phyloP scores from a whole-genome alignment of 169 alveolate genomes.

The Cryptosporidium viatorum region DNA sequence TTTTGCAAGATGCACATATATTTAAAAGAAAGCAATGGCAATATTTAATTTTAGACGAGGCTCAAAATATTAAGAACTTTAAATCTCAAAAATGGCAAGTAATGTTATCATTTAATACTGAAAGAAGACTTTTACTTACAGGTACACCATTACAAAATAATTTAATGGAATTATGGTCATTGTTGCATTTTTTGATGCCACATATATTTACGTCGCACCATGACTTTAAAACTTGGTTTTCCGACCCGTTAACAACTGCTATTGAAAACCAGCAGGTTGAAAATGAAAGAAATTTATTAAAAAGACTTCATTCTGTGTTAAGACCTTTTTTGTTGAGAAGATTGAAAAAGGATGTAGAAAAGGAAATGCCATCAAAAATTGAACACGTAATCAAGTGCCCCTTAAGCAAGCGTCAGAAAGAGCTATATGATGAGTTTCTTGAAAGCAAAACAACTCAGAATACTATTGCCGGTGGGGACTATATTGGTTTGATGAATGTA shows the following conservation, averaged over 20 bases:
- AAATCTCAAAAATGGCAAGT: slow-evolving; percentile 98
- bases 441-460: slow-evolving; percentile 83
- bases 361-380: slow-evolving; percentile 97
- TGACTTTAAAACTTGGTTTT: slow-evolving; percentile 96
- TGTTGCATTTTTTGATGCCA: slow-evolving; percentile 98
- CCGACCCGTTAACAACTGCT: slow-evolving; percentile 93
- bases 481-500: slow-evolving; percentile 95
- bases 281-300: slow-evolving; percentile 80
- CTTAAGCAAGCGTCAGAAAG: slow-evolving; percentile 91
- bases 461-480: slow-evolving; percentile 87
- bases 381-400: slow-evolving; percentile 95
- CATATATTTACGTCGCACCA: slow-evolving; percentile 93
- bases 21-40: slow-evolving; percentile 96
- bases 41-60: slow-evolving; percentile 98
- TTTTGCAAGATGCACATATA: slow-evolving; percentile 93
- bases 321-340: slow-evolving; percentile 97
- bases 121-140: slow-evolving; percentile 95
- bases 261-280: slow-evolving; percentile 85
- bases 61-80: slow-evolving; percentile 98
- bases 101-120: slow-evolving; percentile 95
- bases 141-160: slow-evolving; percentile 99
- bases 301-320: slow-evolving; percentile 94
- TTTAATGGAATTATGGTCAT: slow-evolving; percentile 98
- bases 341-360: slow-evolving; percentile 98
- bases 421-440: slow-evolving; percentile 97